These are phyloP conservation scores for Polychytrium aggregatum DNA, from an alignment of 192 early-diverging fungal genomes.

Conservation along the genomic window DNA sequence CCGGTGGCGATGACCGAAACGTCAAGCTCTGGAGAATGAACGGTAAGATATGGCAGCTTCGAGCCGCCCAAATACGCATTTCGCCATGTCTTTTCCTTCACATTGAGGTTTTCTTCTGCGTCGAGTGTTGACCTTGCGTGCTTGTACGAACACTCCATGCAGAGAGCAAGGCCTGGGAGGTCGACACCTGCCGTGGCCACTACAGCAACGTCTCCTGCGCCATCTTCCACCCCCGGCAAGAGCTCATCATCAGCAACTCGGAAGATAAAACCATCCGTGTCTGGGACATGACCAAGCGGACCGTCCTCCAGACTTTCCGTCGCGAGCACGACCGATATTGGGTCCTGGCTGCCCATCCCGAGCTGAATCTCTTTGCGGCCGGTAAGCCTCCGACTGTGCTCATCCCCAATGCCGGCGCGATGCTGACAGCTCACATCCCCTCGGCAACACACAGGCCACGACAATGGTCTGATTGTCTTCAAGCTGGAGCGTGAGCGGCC, in stretches of 20 bases:
- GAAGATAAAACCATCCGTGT: constrained; percentile 98
- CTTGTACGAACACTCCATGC: no score
- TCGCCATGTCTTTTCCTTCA: not conserved
- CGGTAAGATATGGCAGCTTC: constrained; percentile 32
- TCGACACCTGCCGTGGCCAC: constrained; percentile 98
- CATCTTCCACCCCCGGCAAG: constrained; percentile 93
- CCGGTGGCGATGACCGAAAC: constrained; percentile 92
- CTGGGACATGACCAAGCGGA: constrained; percentile 96
- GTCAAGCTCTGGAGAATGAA: constrained; percentile 99
- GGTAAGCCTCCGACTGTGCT: constrained; percentile 28
- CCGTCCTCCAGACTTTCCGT: constrained; percentile 88
- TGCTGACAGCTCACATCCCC: no score
- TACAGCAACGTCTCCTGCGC: constrained; percentile 93
- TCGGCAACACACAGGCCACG: constrained; percentile 57
- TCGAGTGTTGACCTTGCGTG: not conserved
- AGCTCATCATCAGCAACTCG: constrained; percentile 83
- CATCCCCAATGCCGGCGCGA: no score
- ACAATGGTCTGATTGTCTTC: constrained; percentile 95
- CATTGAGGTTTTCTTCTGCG: not conserved
- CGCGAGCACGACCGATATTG: constrained; percentile 97
- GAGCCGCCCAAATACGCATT: not conserved
- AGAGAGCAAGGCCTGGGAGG: constrained; percentile 98
- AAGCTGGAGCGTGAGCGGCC: constrained; percentile 97
- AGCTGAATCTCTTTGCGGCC: constrained; percentile 96
- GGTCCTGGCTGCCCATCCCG: constrained; percentile 91